Evolutionary conservation across 1,284 basidiomycete genomes (phyloP), one percentile per base, ranked within the genome.

Genomic region (Cryptococcus maquisensis): DNA sequence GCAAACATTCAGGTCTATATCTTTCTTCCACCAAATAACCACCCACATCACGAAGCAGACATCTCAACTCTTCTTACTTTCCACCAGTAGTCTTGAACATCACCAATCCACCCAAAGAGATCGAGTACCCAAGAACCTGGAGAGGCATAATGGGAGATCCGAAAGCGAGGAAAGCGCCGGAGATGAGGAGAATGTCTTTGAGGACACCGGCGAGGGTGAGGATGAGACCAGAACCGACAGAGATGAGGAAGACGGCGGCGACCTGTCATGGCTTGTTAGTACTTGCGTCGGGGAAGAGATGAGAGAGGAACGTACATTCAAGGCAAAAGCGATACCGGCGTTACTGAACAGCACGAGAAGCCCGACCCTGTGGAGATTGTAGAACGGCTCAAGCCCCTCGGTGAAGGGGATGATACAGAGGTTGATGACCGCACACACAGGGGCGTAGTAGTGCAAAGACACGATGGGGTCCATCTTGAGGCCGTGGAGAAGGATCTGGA

Each of bases 381-480:
- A 85, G 79, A 97, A 91, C 0, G 94, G 94, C 53, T 82, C 86
- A 21, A 94, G 77, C 8, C 94, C 93, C 77, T 97, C 93, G 1
- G 87, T 88, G 78, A 96, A 88, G 24, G 91, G 89, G 26, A 97
- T 76, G 55, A 94, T 79, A 53, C 82, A 70, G 37, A 90, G 81
- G 78, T 97, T 98, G 80, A 98, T 87, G 57, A 81, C 75, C 1
- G 94, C 93, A 73, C 95, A 98, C 52, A 98, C 89, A n/a, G 90
- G 90, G 9, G 90, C 90, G 73, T 92, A 94, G 81, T 96, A 98
- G 79, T 97, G 90, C 53, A 98, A 80, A 35, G 91, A 96, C 24
- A 95, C 91, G 28, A 97, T 83, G 3, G 94, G 94, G 76, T 96
- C 91, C 93, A 97, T 91, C 80, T 97, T 95, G 74, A 96, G 80